Evolutionary conservation across 2,329 filamentous ascomycete genomes (phyloP).

Genomic region (Chrysoporthe puriensis): DNA sequence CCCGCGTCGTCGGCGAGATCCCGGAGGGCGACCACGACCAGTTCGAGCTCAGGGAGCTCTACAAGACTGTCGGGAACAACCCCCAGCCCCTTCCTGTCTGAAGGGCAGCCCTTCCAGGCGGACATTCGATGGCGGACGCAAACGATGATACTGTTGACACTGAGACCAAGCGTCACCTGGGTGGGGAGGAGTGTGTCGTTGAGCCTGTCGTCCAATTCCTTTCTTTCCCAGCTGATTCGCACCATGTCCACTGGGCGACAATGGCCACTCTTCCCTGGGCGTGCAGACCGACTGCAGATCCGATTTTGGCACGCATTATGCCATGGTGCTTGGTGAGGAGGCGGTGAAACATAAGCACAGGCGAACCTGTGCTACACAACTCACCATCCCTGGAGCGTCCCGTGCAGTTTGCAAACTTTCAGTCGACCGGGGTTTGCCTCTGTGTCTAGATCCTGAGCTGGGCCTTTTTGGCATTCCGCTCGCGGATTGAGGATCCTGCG

Average conservation of each 20-base stretch:
- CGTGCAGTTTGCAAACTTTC: not conserved
- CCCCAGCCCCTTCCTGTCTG: conserved; percentile 43
- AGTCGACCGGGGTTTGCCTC: not conserved
- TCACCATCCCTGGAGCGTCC: not conserved
- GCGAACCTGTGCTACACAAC: not conserved
- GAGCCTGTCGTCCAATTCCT: too few relatives aligned
- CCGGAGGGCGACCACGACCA: conserved; percentile 70
- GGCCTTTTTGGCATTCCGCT: not conserved
- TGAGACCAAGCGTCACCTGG: not conserved
- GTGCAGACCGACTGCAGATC: not conserved
- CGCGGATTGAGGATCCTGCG: not conserved
- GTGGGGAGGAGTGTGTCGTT: too few relatives aligned
- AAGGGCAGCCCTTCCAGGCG: conserved; percentile 22
- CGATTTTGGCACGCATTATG: not conserved
- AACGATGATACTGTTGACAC: not conserved
- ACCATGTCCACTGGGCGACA: not conserved
- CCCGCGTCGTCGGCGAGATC: conserved; percentile 79
- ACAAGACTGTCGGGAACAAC: conserved; percentile 67
- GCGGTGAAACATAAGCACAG: not conserved
- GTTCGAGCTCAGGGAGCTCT: conserved; percentile 67
- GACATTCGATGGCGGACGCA: not conserved
- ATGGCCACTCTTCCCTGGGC: not conserved
- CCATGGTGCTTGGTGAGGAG: not conserved
- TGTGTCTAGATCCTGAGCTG: not conserved
- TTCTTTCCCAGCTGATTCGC: too few relatives aligned